phyloP scores from a whole-genome alignment of 192 early-diverging fungal species.

The Coemansia sp. region DNA sequence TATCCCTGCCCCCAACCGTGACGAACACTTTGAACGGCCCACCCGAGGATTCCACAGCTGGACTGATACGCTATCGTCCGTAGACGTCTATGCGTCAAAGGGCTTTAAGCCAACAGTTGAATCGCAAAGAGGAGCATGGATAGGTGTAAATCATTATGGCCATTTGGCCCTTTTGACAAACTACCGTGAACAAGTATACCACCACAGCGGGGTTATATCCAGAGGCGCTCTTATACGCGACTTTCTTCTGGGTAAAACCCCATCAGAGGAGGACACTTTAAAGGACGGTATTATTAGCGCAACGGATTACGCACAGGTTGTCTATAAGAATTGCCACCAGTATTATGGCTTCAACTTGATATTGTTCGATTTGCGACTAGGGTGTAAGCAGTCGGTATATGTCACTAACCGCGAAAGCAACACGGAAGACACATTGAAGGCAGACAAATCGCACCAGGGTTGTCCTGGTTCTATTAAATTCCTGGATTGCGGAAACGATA shows the following conservation, averaged over 20 bases:
- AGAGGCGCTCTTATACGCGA: conserved; percentile 44
- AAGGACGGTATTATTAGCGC: background rate
- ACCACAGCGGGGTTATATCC: conserved; percentile 30
- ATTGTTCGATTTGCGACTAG: conserved; percentile 27
- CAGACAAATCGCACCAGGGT: background rate
- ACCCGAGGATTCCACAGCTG: conserved; percentile 39
- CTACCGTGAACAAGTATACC: conserved; percentile 16
- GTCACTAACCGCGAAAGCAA: conserved; percentile 23
- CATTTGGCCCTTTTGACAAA: conserved; percentile 43
- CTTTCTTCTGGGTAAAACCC: conserved; percentile 18
- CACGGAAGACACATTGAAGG: background rate
- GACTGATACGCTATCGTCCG: conserved; percentile 8
- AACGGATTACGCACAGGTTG: conserved; percentile 25
- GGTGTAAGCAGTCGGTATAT: conserved; percentile 13
- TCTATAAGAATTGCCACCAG: conserved; percentile 23
- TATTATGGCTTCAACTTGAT: conserved; percentile 52
- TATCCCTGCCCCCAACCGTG: conserved; percentile 40
- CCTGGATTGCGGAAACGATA: background rate
- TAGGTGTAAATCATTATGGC: conserved; percentile 26
- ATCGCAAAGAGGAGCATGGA: conserved; percentile 35
- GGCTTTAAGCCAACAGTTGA: conserved; percentile 27
- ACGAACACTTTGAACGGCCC: conserved; percentile 42
- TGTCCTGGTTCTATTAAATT: background rate
- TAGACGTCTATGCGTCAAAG: conserved; percentile 28
- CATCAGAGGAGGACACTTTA: background rate